Conservation (phyloP, 306 rosid genomes). For the Quercus berberidifolia region DNA sequence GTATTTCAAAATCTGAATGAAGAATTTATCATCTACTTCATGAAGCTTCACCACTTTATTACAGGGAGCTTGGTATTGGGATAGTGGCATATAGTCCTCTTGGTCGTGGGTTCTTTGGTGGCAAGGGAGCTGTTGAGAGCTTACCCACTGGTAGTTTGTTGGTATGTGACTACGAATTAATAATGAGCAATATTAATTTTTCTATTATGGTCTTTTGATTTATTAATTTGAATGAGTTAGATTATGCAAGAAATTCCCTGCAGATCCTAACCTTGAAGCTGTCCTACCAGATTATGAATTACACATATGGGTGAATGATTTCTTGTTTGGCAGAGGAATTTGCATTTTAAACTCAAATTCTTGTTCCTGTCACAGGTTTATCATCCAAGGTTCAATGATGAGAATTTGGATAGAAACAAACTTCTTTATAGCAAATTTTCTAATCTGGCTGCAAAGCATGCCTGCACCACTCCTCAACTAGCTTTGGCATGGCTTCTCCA, state of each 20-base stretch:
- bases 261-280: too few species aligned
- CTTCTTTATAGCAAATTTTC: constrained; percentile 38
- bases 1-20: neutral
- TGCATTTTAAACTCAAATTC: neutral
- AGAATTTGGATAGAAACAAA: constrained; percentile 67
- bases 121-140: constrained; percentile 55
- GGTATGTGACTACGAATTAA: constrained; percentile 23
- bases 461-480: constrained; percentile 59
- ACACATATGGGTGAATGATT: neutral
- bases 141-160: constrained; percentile 52
- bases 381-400: constrained; percentile 66
- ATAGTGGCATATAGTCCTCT: constrained; percentile 74
- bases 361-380: constrained; percentile 28
- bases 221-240: neutral
- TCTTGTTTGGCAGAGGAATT: neutral
- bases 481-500: constrained; percentile 76
- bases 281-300: too few species aligned
- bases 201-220: neutral
- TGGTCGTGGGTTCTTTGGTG: constrained; percentile 71
- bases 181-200: neutral
- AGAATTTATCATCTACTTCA: neutral
- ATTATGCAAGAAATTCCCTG: too few species aligned
- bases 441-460: constrained; percentile 45
- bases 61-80: constrained; percentile 66
- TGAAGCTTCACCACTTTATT: neutral